phyloP scores from a whole-genome alignment of 208 protist species.

The Leishmania arabica region DNA sequence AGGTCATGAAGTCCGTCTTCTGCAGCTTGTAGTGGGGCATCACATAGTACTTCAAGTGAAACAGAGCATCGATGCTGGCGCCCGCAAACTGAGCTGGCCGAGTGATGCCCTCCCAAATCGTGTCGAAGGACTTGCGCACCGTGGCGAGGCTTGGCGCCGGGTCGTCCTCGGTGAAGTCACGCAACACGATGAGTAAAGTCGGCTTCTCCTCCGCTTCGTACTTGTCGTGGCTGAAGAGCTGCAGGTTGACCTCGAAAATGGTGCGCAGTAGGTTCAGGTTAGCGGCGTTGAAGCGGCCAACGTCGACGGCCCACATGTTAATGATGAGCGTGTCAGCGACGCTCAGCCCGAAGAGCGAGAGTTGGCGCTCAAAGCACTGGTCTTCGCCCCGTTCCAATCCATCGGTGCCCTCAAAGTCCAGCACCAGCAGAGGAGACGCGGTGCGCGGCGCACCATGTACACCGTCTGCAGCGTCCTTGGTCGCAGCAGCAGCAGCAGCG shows the following conservation, averaged over 20 bases:
- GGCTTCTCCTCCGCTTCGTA: slow-evolving; percentile 89
- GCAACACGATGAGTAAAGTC: slow-evolving; percentile 96
- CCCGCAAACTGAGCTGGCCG: slow-evolving; percentile 63
- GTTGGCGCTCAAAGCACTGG: slow-evolving; percentile 96
- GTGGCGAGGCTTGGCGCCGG: slow-evolving; percentile 68
- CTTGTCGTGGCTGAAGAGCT: slow-evolving; percentile 91
- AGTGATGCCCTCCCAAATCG: slow-evolving; percentile 91
- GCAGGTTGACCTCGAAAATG: slow-evolving; percentile 96
- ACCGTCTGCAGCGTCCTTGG: background rate
- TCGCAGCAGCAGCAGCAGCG: slow-evolving; percentile 15
- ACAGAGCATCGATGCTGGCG: slow-evolving; percentile 67
- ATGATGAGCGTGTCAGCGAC: slow-evolving; percentile 96
- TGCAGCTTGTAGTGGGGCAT: slow-evolving; percentile 91
- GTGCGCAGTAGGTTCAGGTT: slow-evolving; percentile 96
- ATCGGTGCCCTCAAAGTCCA: slow-evolving; percentile 98
- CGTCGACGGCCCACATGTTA: slow-evolving; percentile 97
- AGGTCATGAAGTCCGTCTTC: slow-evolving; percentile 53
- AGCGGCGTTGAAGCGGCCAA: slow-evolving; percentile 95
- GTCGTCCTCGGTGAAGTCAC: slow-evolving; percentile 94
- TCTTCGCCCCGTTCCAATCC: slow-evolving; percentile 96
- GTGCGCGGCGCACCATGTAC: background rate
- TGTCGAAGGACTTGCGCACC: slow-evolving; percentile 92
- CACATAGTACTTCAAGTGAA: slow-evolving; percentile 69
- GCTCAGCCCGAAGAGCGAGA: slow-evolving; percentile 96
- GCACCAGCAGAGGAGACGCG: slow-evolving; percentile 78